Evolutionary conservation across 768 basidiomycete genomes (phyloP).

Genomic region (Leccinellum luteum): DNA sequence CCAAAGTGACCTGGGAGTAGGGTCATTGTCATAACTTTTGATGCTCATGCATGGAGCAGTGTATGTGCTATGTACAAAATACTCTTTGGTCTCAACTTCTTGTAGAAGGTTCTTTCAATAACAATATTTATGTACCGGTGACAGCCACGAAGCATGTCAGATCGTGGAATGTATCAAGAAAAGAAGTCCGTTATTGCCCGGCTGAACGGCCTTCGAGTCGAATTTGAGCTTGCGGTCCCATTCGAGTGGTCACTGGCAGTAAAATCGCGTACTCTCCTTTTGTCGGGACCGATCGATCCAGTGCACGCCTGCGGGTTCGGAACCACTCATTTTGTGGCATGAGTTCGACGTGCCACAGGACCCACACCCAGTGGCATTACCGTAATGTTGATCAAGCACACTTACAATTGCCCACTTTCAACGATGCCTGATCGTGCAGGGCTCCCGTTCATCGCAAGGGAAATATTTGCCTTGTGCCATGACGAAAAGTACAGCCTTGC

Average conservation of each 20-base stretch:
- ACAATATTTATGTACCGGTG: not conserved
- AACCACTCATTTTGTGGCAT: not conserved
- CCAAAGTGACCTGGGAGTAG: constrained; percentile 36
- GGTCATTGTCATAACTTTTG: not conserved
- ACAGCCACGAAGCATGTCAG: not conserved
- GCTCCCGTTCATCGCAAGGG: not conserved
- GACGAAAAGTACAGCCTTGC: not conserved
- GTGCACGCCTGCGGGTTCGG: not conserved
- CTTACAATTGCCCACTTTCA: not conserved
- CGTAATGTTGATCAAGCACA: not conserved
- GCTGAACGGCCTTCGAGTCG: not conserved
- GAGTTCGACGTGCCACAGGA: not conserved
- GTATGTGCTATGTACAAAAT: not conserved
- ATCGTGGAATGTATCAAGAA: not conserved
- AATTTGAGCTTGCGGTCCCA: not conserved
- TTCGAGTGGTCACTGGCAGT: not conserved
- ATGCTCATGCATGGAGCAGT: not conserved
- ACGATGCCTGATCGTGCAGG: not conserved
- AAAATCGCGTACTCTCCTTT: not conserved
- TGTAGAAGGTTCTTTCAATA: not conserved
- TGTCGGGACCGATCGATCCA: not conserved
- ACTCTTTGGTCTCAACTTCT: not conserved
- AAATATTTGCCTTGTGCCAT: not conserved
- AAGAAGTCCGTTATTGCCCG: not conserved
- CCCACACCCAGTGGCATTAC: not conserved